These are phyloP conservation scores for Truncatella angustata DNA, from an alignment of 2,329 filamentous ascomycete species.

Conservation along the genomic window DNA sequence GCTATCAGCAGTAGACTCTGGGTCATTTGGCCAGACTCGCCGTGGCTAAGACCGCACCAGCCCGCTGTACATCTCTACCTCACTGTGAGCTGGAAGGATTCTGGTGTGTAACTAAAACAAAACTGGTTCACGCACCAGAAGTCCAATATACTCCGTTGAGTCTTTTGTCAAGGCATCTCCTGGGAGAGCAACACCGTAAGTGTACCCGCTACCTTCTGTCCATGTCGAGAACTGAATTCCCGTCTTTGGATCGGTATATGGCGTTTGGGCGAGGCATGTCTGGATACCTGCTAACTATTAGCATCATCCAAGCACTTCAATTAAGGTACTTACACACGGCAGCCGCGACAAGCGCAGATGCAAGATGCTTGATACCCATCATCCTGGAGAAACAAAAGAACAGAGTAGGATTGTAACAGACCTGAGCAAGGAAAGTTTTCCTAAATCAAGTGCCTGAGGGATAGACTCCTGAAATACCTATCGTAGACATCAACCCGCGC, in stretches of 20 bases:
- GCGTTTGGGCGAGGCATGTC: slow-evolving; percentile 25
- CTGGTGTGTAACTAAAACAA: too few species aligned
- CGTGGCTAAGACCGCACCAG: slow-evolving; percentile 30
- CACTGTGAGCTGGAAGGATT: too few species aligned
- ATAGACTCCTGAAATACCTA: too few species aligned
- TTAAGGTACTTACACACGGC: slow-evolving; percentile 28
- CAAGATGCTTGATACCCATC: slow-evolving; percentile 26
- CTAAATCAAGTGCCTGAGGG: too few species aligned
- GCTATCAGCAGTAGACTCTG: slow-evolving; percentile 43
- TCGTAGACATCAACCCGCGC: too few species aligned
- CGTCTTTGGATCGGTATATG: slow-evolving; percentile 28
- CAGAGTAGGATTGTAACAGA: too few species aligned
- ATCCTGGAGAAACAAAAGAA: slow-evolving; percentile 22
- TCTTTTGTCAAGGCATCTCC: slow-evolving; percentile 26
- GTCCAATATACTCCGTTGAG: slow-evolving; percentile 28
- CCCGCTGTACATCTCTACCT: slow-evolving; percentile 26
- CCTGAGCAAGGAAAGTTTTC: too few species aligned
- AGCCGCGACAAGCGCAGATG: slow-evolving; percentile 26
- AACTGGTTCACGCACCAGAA: slow-evolving; percentile 28
- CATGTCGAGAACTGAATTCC: slow-evolving; percentile 30
- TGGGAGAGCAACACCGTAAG: slow-evolving; percentile 27
- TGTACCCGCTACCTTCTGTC: slow-evolving; percentile 20
- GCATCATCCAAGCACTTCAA: slow-evolving; percentile 1
- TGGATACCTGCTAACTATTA: slow-evolving; percentile 22
- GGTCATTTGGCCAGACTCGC: slow-evolving; percentile 32